Percentiles rank a stretch among this genome's conserved stretches.
These are phyloP conservation scores for Pyrrhoderma lamaoense DNA, from an alignment of 1,284 basidiomycete species.

Conservation along the genomic window DNA sequence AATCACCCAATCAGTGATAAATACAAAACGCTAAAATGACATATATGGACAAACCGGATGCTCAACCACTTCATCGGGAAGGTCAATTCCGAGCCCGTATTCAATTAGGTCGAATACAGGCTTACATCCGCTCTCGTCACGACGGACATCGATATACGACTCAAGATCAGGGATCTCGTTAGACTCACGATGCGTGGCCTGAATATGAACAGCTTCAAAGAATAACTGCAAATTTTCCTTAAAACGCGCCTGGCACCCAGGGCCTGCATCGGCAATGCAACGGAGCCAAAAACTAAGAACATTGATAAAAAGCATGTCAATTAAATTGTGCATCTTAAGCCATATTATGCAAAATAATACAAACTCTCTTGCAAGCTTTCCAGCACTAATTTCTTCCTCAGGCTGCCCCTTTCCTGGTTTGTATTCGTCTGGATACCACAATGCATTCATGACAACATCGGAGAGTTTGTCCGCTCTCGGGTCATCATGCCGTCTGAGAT, in stretches of 20 bases:
- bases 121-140: slow-evolving; percentile 32
- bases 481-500: slow-evolving; percentile 32
- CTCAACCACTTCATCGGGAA: slow-evolving; percentile 32
- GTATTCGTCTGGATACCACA: slow-evolving; percentile 31
- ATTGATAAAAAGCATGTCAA: background rate
- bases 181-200: slow-evolving; percentile 28
- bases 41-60: slow-evolving; percentile 24
- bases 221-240: slow-evolving; percentile 31
- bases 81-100: slow-evolving; percentile 33
- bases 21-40: slow-evolving; percentile 6
- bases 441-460: slow-evolving; percentile 32
- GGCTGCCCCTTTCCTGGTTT: slow-evolving; percentile 23
- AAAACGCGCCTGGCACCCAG: slow-evolving; percentile 27
- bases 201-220: slow-evolving; percentile 32
- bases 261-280: slow-evolving; percentile 27
- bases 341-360: slow-evolving; percentile 17
- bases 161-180: slow-evolving; percentile 31
- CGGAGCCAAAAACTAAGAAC: slow-evolving; percentile 30
- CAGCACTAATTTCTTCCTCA: slow-evolving; percentile 23
- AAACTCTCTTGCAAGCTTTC: slow-evolving; percentile 29
- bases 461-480: slow-evolving; percentile 27
- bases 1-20: slow-evolving; percentile 14
- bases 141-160: slow-evolving; percentile 31
- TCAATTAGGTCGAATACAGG: slow-evolving; percentile 35
- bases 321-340: slow-evolving; percentile 1